Conservation (phyloP, 805 yeast genomes). For the Zygoascus flipseniorum region DNA sequence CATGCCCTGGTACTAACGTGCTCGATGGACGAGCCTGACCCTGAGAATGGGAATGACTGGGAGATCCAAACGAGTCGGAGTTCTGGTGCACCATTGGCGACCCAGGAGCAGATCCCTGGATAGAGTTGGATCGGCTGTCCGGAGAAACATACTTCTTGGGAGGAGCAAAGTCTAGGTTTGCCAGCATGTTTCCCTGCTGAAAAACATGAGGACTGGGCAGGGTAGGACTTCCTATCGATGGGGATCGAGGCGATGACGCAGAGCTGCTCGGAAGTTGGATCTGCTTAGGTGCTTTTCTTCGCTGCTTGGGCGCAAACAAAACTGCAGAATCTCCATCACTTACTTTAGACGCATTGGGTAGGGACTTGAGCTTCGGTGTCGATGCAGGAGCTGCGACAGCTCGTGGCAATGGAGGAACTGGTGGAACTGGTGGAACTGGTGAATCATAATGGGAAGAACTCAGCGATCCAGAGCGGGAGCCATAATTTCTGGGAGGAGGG, state of each 20-base stretch:
- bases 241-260: conserved; percentile 4
- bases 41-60: conserved; percentile 2
- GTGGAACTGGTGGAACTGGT: neutral
- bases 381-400: conserved; percentile 1
- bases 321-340: conserved; percentile 15
- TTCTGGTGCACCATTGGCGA: conserved; percentile 3
- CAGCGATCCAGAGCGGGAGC: neutral
- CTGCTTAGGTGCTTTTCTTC: conserved; percentile 8
- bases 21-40: neutral
- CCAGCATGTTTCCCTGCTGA: conserved; percentile 14
- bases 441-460: neutral
- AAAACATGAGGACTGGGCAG: conserved; percentile 20
- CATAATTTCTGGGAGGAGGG: neutral
- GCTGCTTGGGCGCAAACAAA: conserved; percentile 16
- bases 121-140: conserved; percentile 7
- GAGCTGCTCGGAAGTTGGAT: conserved; percentile 2
- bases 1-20: conserved; percentile 16
- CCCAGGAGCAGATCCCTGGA: neutral
- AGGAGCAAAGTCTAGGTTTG: conserved; percentile 19
- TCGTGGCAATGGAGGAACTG: neutral
- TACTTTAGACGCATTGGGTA: conserved; percentile 20
- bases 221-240: neutral
- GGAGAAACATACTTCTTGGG: conserved; percentile 14
- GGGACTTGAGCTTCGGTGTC: conserved; percentile 11
- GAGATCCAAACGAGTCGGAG: neutral